Conservation (phyloP, 352 stramenopile species). For the Peronosclerospora sorghi region DNA sequence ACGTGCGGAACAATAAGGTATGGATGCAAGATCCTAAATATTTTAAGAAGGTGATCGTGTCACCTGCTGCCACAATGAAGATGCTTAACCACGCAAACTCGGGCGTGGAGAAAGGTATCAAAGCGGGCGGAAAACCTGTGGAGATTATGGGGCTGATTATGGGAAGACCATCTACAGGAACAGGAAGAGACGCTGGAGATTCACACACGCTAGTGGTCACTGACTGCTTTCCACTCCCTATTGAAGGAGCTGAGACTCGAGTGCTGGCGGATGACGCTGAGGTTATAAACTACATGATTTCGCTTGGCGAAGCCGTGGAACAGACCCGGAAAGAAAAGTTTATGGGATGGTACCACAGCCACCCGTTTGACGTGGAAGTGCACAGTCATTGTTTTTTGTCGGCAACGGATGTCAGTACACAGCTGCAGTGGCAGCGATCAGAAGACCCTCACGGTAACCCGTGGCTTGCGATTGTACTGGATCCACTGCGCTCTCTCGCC, state of each 20-base stretch:
- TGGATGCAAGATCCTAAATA: conserved; percentile 91
- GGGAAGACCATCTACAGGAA: conserved; percentile 82
- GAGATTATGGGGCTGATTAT: conserved; percentile 99
- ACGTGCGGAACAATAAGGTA: conserved; percentile 80
- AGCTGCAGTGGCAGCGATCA: conserved; percentile 96
- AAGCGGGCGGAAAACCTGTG: conserved; percentile 90
- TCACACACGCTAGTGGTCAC: conserved; percentile 93
- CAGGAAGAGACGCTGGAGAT: conserved; percentile 77
- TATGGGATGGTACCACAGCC: conserved; percentile 99
- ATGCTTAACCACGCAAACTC: conserved; percentile 97
- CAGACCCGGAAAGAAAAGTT: conserved; percentile 93
- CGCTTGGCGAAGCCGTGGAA: conserved; percentile 91
- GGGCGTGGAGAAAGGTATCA: conserved; percentile 97
- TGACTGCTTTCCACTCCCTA: conserved; percentile 96
- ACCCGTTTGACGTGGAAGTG: conserved; percentile 97
- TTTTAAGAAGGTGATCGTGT: conserved; percentile 94
- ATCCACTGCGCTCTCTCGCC: conserved; percentile 91
- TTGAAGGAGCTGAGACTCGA: conserved; percentile 92
- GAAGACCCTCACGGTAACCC: conserved; percentile 94
- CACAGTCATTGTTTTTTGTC: conserved; percentile 96
- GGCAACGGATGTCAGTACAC: conserved; percentile 94
- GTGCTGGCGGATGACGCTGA: conserved; percentile 95
- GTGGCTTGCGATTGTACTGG: conserved; percentile 97
- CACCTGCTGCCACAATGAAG: conserved; percentile 90
- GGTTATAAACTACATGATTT: conserved; percentile 99